Percentiles rank a stretch among this genome's conserved stretches.
Evolutionary conservation across 805 yeast genomes (phyloP).

Genomic region (Lipomyces anomalus): DNA sequence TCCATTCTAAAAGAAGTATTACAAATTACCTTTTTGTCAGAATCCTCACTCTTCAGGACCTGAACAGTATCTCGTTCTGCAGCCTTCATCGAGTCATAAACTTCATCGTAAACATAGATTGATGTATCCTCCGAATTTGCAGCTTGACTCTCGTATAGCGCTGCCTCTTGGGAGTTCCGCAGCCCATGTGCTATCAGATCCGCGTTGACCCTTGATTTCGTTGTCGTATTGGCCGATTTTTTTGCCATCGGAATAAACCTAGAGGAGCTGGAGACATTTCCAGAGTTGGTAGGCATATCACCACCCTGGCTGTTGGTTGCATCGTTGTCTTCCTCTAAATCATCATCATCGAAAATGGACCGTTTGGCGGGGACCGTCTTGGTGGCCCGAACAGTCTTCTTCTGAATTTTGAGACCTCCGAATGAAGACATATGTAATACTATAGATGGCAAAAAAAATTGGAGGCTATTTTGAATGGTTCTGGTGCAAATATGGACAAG

Average conservation of each 20-base stretch:
- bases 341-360: conserved; percentile 10
- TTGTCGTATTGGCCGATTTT: background rate
- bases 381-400: conserved; percentile 1
- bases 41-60: conserved; percentile 6
- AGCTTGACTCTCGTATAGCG: too few relatives aligned
- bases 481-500: too few relatives aligned
- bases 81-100: conserved; percentile 41
- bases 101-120: conserved; percentile 43
- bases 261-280: background rate
- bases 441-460: too few relatives aligned
- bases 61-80: conserved; percentile 20
- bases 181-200: conserved; percentile 12
- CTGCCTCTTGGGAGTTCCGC: conserved; percentile 7
- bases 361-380: background rate
- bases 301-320: conserved; percentile 5
- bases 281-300: background rate
- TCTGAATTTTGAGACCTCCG: conserved; percentile 5
- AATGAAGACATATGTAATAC: too few relatives aligned
- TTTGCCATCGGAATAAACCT: background rate
- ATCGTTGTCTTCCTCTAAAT: conserved; percentile 7
- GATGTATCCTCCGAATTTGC: conserved; percentile 18
- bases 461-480: too few relatives aligned
- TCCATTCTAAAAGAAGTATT: background rate
- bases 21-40: conserved; percentile 17
- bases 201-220: conserved; percentile 5